A percentile compares a stretch with the other conserved stretches of the same genome.
Evolutionary conservation across 257 asterid genomes (phyloP).

Genomic region (Salvia hispanica): DNA sequence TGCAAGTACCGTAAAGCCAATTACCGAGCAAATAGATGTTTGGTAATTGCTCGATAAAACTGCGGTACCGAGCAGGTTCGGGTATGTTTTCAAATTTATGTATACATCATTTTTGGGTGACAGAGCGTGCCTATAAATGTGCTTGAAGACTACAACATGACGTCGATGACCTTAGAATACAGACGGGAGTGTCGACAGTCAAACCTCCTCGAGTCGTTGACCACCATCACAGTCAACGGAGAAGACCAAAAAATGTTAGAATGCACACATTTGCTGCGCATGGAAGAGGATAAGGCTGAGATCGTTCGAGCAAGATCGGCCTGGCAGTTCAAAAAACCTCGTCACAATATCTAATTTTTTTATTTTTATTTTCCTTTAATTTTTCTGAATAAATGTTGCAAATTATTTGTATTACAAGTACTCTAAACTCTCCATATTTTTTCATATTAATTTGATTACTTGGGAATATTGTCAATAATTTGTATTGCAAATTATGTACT

Average conservation of each 20-base stretch:
- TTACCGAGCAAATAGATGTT: too few species aligned
- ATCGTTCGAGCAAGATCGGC: conserved; percentile 68
- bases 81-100: too few species aligned
- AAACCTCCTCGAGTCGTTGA: conserved; percentile 58
- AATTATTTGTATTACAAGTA: background rate
- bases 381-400: background rate
- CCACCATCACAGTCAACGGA: conserved; percentile 35
- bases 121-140: conserved; percentile 68
- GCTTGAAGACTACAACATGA: conserved; percentile 50
- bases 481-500: too few species aligned
- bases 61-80: too few species aligned
- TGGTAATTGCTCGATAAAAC: too few species aligned
- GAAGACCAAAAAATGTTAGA: conserved; percentile 1
- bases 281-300: conserved; percentile 65
- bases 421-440: background rate
- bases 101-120: background rate
- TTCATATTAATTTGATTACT: background rate
- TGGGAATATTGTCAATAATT: too few species aligned
- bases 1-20: too few species aligned
- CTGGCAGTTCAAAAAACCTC: conserved; percentile 49
- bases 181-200: conserved; percentile 68
- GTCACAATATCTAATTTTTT: background rate
- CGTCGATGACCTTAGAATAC: conserved; percentile 62
- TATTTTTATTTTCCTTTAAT: background rate
- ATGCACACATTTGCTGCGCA: conserved; percentile 72